These are phyloP conservation scores for Mucor ambiguus DNA, from an alignment of 371 early-diverging fungal genomes.

Conservation along the genomic window DNA sequence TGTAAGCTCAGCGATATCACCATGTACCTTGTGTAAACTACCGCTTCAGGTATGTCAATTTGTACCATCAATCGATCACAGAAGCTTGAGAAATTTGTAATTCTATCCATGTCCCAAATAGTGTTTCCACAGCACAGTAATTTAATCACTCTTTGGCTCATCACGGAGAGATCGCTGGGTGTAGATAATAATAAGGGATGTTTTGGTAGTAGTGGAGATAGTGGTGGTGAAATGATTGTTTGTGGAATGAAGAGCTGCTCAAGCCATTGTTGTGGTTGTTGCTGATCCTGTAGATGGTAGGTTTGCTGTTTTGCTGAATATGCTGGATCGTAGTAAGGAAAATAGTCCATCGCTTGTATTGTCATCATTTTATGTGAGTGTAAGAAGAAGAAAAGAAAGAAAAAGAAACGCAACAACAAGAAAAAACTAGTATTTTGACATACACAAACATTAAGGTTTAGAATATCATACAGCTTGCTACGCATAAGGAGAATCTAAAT, in stretches of 20 bases:
- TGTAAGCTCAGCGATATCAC: not conserved
- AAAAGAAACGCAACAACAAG: slow-evolving; percentile 1
- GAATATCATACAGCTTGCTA: slow-evolving; percentile 1
- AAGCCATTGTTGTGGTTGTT: not conserved
- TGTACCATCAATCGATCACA: slow-evolving; percentile 19
- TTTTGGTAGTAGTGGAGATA: not conserved
- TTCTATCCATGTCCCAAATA: slow-evolving; percentile 22
- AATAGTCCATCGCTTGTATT: not conserved
- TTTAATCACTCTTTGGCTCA: slow-evolving; percentile 15
- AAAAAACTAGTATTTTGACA: slow-evolving; percentile 11
- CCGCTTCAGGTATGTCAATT: slow-evolving; percentile 21
- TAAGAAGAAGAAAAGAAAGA: not conserved
- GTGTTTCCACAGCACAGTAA: slow-evolving; percentile 14
- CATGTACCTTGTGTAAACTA: slow-evolving; percentile 34
- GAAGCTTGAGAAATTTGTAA: slow-evolving; percentile 22
- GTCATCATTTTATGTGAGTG: slow-evolving; percentile 3
- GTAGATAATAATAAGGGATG: not conserved
- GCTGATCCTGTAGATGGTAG: not conserved
- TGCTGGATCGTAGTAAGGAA: not conserved
- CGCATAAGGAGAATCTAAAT: slow-evolving; percentile 20
- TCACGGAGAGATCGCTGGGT: slow-evolving; percentile 20
- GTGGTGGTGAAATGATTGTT: not conserved
- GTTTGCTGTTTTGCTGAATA: not conserved
- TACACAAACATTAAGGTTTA: slow-evolving; percentile 7
- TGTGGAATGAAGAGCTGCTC: not conserved